Conservation (phyloP, 2,329 filamentous ascomycete species). For the Furcasterigmium furcatum region DNA sequence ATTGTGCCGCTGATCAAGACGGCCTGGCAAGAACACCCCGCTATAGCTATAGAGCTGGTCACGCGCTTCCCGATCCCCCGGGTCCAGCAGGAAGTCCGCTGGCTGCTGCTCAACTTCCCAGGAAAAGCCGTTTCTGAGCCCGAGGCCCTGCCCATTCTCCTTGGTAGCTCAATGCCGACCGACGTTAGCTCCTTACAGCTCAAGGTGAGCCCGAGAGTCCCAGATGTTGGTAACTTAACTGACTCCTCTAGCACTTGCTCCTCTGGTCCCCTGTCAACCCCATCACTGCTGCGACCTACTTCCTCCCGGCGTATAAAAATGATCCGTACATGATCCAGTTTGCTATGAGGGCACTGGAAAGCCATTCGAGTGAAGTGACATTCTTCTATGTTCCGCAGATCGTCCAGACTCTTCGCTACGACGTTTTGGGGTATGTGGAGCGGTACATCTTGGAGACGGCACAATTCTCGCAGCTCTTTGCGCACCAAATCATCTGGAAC, state of each 20-base stretch:
- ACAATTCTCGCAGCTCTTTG: slow-evolving; percentile 96
- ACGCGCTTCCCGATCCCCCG: slow-evolving; percentile 75
- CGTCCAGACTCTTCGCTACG: slow-evolving; percentile 91
- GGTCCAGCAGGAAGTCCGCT: slow-evolving; percentile 73
- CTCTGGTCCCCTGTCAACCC: slow-evolving; percentile 94
- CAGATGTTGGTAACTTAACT: slow-evolving; percentile 14
- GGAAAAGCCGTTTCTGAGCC: slow-evolving; percentile 79
- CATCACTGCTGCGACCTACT: slow-evolving; percentile 88
- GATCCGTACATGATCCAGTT: slow-evolving; percentile 95
- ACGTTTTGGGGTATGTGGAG: slow-evolving; percentile 90
- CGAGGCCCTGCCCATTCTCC: slow-evolving; percentile 77
- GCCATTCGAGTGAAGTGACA: slow-evolving; percentile 91
- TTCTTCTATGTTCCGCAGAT: slow-evolving; percentile 99
- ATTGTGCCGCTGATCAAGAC: slow-evolving; percentile 67
- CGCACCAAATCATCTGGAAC: slow-evolving; percentile 99
- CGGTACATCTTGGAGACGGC: slow-evolving; percentile 96
- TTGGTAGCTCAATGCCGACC: slow-evolving; percentile 70
- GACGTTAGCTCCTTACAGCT: slow-evolving; percentile 77
- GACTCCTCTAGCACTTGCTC: slow-evolving; percentile 83
- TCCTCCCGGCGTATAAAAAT: slow-evolving; percentile 85
- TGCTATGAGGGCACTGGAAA: slow-evolving; percentile 91
- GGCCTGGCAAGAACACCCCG: slow-evolving; percentile 83
- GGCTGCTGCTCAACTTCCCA: slow-evolving; percentile 76
- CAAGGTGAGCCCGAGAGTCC: slow-evolving; percentile 61
- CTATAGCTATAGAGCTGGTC: slow-evolving; percentile 81